Conservation (phyloP, 1,284 basidiomycete species). For the Pascua sp. region DNA sequence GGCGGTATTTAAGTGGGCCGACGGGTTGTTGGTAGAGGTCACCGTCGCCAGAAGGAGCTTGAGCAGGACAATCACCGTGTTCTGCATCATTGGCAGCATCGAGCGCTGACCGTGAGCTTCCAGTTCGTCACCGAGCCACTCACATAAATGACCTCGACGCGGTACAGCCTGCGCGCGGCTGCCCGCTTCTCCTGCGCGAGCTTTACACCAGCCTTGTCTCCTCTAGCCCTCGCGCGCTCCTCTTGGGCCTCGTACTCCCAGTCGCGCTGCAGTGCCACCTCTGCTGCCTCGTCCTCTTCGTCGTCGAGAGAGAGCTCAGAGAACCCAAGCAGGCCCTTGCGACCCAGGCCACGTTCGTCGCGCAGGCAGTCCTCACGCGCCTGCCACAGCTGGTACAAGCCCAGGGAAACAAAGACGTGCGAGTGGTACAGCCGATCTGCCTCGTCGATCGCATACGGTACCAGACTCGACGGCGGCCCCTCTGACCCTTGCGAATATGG, state of each 20-base stretch:
- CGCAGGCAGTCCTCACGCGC: constrained; percentile 92
- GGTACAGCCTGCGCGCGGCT: constrained; percentile 75
- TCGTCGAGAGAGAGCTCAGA: constrained; percentile 39
- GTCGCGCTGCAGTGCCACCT: constrained; percentile 59
- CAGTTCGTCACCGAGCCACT: constrained; percentile 42
- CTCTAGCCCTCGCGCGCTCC: constrained; percentile 51
- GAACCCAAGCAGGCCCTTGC: constrained; percentile 57
- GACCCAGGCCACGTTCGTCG: constrained; percentile 79
- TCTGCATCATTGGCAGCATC: constrained; percentile 74
- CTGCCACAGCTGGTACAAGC: constrained; percentile 91
- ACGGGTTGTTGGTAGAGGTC: constrained; percentile 62
- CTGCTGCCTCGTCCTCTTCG: constrained; percentile 46
- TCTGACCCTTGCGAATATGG: constrained; percentile 70
- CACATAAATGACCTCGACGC: constrained; percentile 89
- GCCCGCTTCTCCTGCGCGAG: constrained; percentile 66
- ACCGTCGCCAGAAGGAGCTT: constrained; percentile 86
- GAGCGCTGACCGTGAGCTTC: constrained; percentile 49
- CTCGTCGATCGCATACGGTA: constrained; percentile 93
- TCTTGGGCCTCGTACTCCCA: constrained; percentile 62
- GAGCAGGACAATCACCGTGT: constrained; percentile 82
- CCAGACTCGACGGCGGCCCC: constrained; percentile 52
- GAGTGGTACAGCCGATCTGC: constrained; percentile 84
- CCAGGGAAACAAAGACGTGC: constrained; percentile 86
- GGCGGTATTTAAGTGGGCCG: constrained; percentile 51
- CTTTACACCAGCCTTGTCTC: constrained; percentile 59